Evolutionary conservation across 306 rosid genomes (phyloP), one percentile per base, ranked within the genome.

Genomic region (Fagus sylvatica): DNA sequence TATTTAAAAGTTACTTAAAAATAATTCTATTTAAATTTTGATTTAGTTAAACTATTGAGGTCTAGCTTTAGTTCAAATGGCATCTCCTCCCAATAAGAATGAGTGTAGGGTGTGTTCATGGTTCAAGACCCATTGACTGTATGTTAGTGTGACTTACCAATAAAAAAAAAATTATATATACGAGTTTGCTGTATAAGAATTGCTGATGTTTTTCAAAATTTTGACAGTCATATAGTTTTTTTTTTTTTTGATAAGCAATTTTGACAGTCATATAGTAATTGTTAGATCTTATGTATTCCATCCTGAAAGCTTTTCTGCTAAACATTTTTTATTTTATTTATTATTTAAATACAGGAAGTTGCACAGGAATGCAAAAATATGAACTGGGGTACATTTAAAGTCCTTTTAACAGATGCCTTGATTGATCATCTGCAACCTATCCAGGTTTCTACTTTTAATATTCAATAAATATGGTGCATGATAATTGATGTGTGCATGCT

Each of bases 321-420:
- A 39, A 57, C n/a, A 15, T 10, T 32, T 75, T 67, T n/a, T 19
- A 17, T 53, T 0, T 15, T n/a, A 8, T 33, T 72, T 82, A 36
- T 42, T 66, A 8, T 46, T 46, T 46, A 8, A 46, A 46, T 79
- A 30, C 95, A 94, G 98, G 98, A 92, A 84, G 90, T 93, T 78
- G 82, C 60, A 54, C 83, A 74, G 77, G 98, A 92, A 80, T 92
- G 98, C 78, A 85, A 81, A 80, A 88, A 81, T 76, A 89, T 92
- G 98, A 95, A 79, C 82, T 93, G 98, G 98, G 98, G 98, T 71
- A 62, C 90, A 19, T 95, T 95, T 87, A 95, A 95, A 79, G 15
- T 76, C 78, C 88, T 91, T 64, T 81, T 95, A 64, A 74, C 93
- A 32, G 97, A 95, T 69, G 88, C 89, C 42, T 75, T 95, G 91